A percentile compares a stretch with the other conserved stretches of the same genome.
Conservation (phyloP, 23 red algal genomes). For the Agarophyton chilense region DNA sequence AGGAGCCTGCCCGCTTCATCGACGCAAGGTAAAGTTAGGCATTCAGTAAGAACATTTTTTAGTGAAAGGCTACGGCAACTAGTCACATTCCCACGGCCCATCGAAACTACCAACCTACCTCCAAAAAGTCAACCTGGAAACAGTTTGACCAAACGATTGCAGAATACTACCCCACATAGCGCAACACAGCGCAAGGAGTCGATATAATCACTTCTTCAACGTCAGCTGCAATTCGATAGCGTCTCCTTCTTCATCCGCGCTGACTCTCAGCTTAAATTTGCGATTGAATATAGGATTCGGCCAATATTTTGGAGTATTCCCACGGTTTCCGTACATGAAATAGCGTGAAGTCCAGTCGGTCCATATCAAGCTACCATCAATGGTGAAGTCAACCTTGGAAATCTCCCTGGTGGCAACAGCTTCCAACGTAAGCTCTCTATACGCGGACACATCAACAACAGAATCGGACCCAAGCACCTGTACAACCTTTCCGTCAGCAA, state of each 20-base stretch:
- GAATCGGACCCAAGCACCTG: not conserved
- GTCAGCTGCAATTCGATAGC: not conserved
- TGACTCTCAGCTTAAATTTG: not conserved
- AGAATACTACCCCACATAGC: not conserved
- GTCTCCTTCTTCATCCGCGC: constrained; percentile 7
- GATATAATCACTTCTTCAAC: not conserved
- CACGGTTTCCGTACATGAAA: not conserved
- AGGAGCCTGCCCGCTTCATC: not conserved
- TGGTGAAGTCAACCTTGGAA: constrained; percentile 3
- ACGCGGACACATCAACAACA: not conserved
- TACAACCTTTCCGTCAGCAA: constrained; percentile 3
- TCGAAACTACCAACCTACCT: not conserved
- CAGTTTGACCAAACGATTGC: not conserved
- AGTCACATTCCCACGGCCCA: not conserved
- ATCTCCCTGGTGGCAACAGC: not conserved
- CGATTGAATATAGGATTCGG: constrained; percentile 26
- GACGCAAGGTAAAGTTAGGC: not conserved
- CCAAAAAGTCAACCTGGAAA: no score
- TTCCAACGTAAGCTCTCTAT: not conserved
- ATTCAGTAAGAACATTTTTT: not conserved
- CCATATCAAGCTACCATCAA: constrained; percentile 15
- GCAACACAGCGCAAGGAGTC: not conserved
- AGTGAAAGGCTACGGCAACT: not conserved
- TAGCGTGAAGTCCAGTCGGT: constrained; percentile 9
- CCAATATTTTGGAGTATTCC: constrained; percentile 4